A percentile compares a stretch with the other conserved stretches of the same genome.
phyloP scores from a whole-genome alignment of 2,329 filamentous ascomycete species.

The Myriosclerotinia curreyana region DNA sequence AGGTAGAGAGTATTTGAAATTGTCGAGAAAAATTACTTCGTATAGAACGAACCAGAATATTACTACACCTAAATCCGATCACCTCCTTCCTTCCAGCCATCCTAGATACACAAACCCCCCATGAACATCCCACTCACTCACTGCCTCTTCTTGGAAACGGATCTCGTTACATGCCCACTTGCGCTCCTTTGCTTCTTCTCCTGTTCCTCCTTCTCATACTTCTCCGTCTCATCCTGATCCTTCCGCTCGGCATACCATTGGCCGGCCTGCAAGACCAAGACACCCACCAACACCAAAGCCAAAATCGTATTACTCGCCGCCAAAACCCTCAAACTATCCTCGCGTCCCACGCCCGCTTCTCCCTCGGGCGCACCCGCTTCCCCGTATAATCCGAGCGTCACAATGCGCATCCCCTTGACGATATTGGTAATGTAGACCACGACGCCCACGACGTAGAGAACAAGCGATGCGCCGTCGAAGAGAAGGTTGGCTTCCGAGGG shows the following conservation, averaged over 20 bases:
- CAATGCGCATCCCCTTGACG: slow-evolving; percentile 85
- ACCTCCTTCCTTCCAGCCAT: too few relatives aligned
- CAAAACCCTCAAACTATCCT: slow-evolving; percentile 88
- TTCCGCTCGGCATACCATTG: slow-evolving; percentile 99
- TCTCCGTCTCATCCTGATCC: slow-evolving; percentile 74
- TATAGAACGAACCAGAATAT: background rate
- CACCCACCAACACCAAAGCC: slow-evolving; percentile 85
- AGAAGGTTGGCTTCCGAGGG: slow-evolving; percentile 93
- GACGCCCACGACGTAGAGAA: slow-evolving; percentile 78
- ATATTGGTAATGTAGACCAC: slow-evolving; percentile 96
- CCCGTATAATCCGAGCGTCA: slow-evolving; percentile 61
- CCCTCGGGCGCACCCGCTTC: slow-evolving; percentile 47
- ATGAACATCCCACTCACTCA: slow-evolving; percentile 23
- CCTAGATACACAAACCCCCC: background rate
- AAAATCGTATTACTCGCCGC: slow-evolving; percentile 95
- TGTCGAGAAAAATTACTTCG: slow-evolving; percentile 7
- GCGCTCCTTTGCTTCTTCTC: slow-evolving; percentile 36
- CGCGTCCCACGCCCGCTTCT: slow-evolving; percentile 70
- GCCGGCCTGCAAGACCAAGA: slow-evolving; percentile 88
- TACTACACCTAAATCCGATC: slow-evolving; percentile 6
- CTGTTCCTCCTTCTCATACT: slow-evolving; percentile 53
- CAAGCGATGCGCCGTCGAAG: slow-evolving; percentile 74
- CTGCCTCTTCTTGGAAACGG: slow-evolving; percentile 41
- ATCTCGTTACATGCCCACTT: slow-evolving; percentile 30
- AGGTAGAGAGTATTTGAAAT: slow-evolving; percentile 2